A percentile compares a stretch with the other conserved stretches of the same genome.
Evolutionary conservation across 2,329 filamentous ascomycete genomes (phyloP).

Genomic region (Colletotrichum sp.): DNA sequence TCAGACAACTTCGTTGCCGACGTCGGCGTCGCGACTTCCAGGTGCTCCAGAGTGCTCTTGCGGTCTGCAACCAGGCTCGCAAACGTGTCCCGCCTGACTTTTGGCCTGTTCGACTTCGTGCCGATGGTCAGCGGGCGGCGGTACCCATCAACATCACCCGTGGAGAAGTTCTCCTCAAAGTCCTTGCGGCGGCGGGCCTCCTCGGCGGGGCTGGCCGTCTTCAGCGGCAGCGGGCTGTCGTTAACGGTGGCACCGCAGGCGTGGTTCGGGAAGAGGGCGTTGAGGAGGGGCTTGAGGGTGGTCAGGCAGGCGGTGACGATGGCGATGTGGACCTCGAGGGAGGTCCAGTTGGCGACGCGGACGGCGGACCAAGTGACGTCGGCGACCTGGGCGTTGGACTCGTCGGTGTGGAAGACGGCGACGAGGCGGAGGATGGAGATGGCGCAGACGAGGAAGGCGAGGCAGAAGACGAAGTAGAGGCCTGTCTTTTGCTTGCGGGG

Average conservation of each 20-base stretch:
- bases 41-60: neutral
- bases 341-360: constrained; percentile 37
- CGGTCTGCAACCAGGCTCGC: neutral
- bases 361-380: constrained; percentile 33
- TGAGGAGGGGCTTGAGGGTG: constrained; percentile 41
- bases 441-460: constrained; percentile 44
- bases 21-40: neutral
- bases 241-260: neutral
- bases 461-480: constrained; percentile 40
- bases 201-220: neutral
- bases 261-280: constrained; percentile 35
- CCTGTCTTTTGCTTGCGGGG: constrained; percentile 45
- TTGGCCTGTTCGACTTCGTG: constrained; percentile 12
- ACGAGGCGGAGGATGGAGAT: constrained; percentile 37
- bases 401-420: constrained; percentile 26
- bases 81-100: neutral
- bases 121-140: constrained; percentile 24
- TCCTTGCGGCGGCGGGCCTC: neutral
- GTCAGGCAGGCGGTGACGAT: constrained; percentile 41
- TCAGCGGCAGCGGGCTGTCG: neutral
- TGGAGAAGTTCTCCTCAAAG: constrained; percentile 17
- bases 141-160: neutral
- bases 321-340: constrained; percentile 38
- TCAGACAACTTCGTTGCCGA: neutral
- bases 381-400: neutral